Conservation (phyloP, 345 rosid genomes). For the Citrus unshiu region DNA sequence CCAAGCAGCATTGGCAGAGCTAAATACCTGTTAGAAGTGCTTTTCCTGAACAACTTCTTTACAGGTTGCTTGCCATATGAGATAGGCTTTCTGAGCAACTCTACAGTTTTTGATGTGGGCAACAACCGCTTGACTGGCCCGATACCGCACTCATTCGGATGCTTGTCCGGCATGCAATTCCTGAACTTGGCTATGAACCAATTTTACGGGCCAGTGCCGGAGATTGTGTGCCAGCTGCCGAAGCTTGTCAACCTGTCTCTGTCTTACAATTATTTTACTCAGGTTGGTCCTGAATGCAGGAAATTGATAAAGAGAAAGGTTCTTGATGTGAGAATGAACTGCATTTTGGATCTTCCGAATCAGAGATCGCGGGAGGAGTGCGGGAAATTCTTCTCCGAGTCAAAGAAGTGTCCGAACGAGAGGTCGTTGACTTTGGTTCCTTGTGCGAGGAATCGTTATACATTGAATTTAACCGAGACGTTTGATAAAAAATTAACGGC, state of each 20-base stretch:
- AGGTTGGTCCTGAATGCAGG: conserved; percentile 50
- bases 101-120: conserved; percentile 41
- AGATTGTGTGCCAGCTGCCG: conserved; percentile 42
- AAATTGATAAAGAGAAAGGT: conserved; percentile 20
- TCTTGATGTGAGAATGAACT: conserved; percentile 46
- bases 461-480: neutral
- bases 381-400: conserved; percentile 28
- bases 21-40: conserved; percentile 35
- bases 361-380: conserved; percentile 37
- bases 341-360: conserved; percentile 49
- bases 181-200: conserved; percentile 38
- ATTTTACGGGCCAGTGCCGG: conserved; percentile 48
- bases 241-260: conserved; percentile 27
- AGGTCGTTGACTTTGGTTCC: conserved; percentile 30
- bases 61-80: conserved; percentile 55
- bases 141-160: conserved; percentile 53
- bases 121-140: conserved; percentile 44
- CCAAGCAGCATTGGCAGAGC: conserved; percentile 51
- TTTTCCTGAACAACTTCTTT: conserved; percentile 44
- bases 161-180: conserved; percentile 32
- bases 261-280: conserved; percentile 52
- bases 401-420: conserved; percentile 13
- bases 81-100: conserved; percentile 36
- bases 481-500: neutral
- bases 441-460: conserved; percentile 16